Evolutionary conservation across 2,329 filamentous ascomycete genomes (phyloP), one percentile per base, ranked within the genome.

Genomic region (Neobulgaria alba): DNA sequence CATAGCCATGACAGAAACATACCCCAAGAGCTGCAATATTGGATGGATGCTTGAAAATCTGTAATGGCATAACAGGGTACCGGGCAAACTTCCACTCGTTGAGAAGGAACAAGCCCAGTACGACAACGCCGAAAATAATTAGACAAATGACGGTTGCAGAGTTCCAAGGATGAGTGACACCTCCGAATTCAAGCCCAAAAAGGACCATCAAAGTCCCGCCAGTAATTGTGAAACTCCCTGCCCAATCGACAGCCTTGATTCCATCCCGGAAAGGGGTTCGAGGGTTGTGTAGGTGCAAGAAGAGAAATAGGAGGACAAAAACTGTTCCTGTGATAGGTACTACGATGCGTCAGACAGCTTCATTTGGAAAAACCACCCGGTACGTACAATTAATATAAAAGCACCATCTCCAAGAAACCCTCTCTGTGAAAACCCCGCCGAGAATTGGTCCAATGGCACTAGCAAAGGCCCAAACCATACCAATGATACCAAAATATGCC

Each of bases 171-270:
- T 75, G 77, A 16, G 71, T 69, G 38, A 87, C 74, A 36, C 86
- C 88, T 40, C 88, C 89, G 47, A 90, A 86, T 57, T 93, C 82
- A 9, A 95, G 74, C 0, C 87, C 89, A 31, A 95, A 77, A 3
- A 95, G 75, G 49, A 94, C 70, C 85, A 94, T 90, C 15, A 93
- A 68, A 0, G 85, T 89, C 15, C 82, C 85, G 31, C 82, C 83
- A 12, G 75, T 66, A 12, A 82, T 72, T 2, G 73, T 65, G 9
- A 82, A 39, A 1, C 73, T 77, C 1, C 83, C 84, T 4, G 65
- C 46, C 72, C 73, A 77, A 53, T 77, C 73, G 16, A 77, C 66
- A 0, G 75, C 75, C 46, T 73, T 74, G 7, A 85, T 61, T 0
- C 82, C 82, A 29, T 74, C 64, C 43, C 65, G 61, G 2, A 85